Percentiles rank a stretch among this genome's conserved stretches.
These are phyloP conservation scores for Mortierella sp. DNA, from an alignment of 371 early-diverging fungal genomes.

Conservation along the genomic window DNA sequence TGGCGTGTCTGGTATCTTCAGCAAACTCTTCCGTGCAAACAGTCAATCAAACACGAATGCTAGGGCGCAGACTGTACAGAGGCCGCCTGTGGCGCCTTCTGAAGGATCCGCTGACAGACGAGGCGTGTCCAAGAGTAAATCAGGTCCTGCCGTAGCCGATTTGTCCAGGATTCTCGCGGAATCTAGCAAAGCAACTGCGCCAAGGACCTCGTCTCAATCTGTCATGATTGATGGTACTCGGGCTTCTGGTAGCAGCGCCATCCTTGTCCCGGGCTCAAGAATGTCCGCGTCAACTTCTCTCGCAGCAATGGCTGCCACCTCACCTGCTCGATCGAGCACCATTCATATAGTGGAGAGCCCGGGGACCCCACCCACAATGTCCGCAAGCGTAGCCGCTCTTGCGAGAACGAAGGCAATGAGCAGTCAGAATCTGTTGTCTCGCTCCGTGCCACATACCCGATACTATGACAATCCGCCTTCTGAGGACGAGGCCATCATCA, in stretches of 20 bases:
- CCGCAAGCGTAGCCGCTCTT: background rate
- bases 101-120: constrained; percentile 13
- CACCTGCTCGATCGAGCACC: constrained; percentile 29
- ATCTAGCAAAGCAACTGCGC: constrained; percentile 9
- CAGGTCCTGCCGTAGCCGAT: constrained; percentile 32
- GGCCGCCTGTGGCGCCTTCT: background rate
- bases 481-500: background rate
- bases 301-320: constrained; percentile 35
- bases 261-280: constrained; percentile 18
- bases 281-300: constrained; percentile 36
- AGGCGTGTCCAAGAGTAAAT: constrained; percentile 28
- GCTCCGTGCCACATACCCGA: constrained; percentile 17
- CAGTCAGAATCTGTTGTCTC: constrained; percentile 20
- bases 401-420: constrained; percentile 17
- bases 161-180: constrained; percentile 40
- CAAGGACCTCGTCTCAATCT: constrained; percentile 6
- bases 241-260: constrained; percentile 5
- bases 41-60: background rate
- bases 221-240: constrained; percentile 9
- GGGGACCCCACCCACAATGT: background rate
- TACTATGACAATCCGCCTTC: background rate
- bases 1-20: constrained; percentile 49
- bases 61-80: background rate
- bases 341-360: constrained; percentile 15
- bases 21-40: constrained; percentile 44